phyloP scores from a whole-genome alignment of 257 asterid genomes.

The Rhazya stricta region DNA sequence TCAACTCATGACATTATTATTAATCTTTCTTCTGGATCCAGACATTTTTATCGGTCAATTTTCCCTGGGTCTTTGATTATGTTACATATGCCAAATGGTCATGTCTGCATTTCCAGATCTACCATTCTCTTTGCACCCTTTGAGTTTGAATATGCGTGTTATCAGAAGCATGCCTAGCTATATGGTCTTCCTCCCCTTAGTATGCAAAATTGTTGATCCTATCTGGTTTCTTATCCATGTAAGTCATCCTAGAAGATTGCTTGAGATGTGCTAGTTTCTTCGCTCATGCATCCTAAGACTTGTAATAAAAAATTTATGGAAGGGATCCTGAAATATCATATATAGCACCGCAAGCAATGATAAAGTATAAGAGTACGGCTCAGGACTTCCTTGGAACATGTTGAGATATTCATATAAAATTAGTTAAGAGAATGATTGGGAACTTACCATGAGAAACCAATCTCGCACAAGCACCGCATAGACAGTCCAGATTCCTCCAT shows the following conservation, averaged over 20 bases:
- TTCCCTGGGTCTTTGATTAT: background rate
- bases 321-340: background rate
- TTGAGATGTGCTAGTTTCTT: background rate
- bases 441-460: slow-evolving; percentile 81
- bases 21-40: too few species aligned
- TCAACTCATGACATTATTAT: too few species aligned
- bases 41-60: background rate
- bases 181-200: background rate
- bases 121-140: too few species aligned
- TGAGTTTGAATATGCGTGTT: too few species aligned
- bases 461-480: slow-evolving; percentile 59
- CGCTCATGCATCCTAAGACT: background rate
- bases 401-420: background rate
- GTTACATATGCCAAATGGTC: too few species aligned
- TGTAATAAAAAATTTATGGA: background rate
- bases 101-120: too few species aligned
- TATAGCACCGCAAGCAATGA: background rate
- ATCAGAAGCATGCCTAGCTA: too few species aligned
- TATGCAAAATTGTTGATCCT: background rate
- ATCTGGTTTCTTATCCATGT: too few species aligned
- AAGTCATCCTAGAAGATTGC: background rate
- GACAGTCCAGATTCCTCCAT: slow-evolving; percentile 81
- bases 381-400: background rate
- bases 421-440: background rate
- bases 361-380: background rate